These are phyloP conservation scores for Ganoderma lingzhi DNA, from an alignment of 1,284 basidiomycete species.

Conservation along the genomic window DNA sequence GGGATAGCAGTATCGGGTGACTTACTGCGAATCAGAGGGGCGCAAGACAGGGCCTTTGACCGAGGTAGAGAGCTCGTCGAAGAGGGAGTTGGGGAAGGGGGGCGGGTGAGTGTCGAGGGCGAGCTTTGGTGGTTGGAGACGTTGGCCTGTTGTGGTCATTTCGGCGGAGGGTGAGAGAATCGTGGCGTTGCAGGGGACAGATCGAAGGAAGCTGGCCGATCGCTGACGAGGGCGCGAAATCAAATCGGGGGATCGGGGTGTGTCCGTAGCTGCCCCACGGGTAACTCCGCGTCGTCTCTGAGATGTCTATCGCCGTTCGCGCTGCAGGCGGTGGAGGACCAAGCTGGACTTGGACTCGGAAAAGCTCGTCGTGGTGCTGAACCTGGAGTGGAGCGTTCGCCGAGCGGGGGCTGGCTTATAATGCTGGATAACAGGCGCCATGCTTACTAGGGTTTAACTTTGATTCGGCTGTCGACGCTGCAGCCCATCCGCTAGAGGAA, in stretches of 20 bases:
- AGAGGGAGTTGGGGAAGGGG: constrained; percentile 22
- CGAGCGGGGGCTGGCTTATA: not conserved
- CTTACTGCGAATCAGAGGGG: constrained; percentile 35
- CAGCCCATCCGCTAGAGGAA: not conserved
- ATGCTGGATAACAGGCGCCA: not conserved
- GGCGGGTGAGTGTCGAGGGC: constrained; percentile 5
- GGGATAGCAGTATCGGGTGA: not conserved
- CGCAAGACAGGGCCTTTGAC: constrained; percentile 36
- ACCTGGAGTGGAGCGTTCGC: not conserved
- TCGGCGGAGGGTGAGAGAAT: constrained; percentile 7
- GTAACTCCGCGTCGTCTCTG: not conserved
- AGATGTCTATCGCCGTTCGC: not conserved
- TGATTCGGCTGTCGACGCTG: constrained; percentile 16
- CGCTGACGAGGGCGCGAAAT: not conserved
- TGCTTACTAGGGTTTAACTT: constrained; percentile 6
- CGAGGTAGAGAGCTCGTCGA: constrained; percentile 33
- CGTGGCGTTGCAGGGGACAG: constrained; percentile 6
- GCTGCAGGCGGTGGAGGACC: not conserved
- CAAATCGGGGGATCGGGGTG: not conserved
- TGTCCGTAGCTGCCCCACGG: not conserved
- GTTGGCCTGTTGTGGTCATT: not conserved
- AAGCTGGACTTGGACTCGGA: not conserved
- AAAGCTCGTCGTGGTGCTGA: not conserved
- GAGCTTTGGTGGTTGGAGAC: constrained; percentile 10
- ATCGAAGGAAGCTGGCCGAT: constrained; percentile 7